A percentile compares a stretch with the other conserved stretches of the same genome.
Evolutionary conservation across 176 grass and related monocot genomes (phyloP).

Genomic region (Avena insularis): DNA sequence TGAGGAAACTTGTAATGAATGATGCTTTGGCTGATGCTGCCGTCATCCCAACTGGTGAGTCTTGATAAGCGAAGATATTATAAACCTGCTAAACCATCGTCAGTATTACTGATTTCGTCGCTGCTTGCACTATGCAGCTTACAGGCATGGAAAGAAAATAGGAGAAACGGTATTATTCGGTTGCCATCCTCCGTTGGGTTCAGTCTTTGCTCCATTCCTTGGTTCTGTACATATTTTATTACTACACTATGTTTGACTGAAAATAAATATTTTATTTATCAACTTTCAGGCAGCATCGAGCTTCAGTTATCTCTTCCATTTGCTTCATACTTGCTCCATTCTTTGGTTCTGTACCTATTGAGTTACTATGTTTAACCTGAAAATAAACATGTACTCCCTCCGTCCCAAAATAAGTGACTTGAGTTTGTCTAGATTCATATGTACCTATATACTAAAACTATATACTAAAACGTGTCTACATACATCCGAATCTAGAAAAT

Average conservation of each 20-base stretch:
- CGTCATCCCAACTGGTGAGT: conserved; percentile 70
- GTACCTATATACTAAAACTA: too few relatives aligned
- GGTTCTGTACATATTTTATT: too few relatives aligned
- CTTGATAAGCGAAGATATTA: neutral
- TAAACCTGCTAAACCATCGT: neutral
- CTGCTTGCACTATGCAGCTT: conserved; percentile 50
- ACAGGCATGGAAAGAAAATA: conserved; percentile 75
- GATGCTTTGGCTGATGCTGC: conserved; percentile 73
- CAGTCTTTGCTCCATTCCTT: too few relatives aligned
- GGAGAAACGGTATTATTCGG: conserved; percentile 67
- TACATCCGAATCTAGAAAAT: too few relatives aligned
- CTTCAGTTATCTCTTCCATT: too few relatives aligned
- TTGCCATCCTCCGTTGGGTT: neutral
- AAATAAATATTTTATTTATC: too few relatives aligned
- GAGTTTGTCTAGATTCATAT: too few relatives aligned
- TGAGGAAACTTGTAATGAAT: conserved; percentile 79
- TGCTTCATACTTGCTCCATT: neutral
- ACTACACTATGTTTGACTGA: too few relatives aligned
- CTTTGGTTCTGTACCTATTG: neutral
- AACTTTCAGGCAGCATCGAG: too few relatives aligned
- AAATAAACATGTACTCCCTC: too few relatives aligned
- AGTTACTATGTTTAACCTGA: neutral
- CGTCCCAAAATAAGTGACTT: too few relatives aligned
- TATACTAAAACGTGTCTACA: too few relatives aligned
- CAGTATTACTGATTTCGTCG: conserved; percentile 25